phyloP scores from a whole-genome alignment of 2,329 filamentous ascomycete species.

The Ophiostoma tasmaniense region DNA sequence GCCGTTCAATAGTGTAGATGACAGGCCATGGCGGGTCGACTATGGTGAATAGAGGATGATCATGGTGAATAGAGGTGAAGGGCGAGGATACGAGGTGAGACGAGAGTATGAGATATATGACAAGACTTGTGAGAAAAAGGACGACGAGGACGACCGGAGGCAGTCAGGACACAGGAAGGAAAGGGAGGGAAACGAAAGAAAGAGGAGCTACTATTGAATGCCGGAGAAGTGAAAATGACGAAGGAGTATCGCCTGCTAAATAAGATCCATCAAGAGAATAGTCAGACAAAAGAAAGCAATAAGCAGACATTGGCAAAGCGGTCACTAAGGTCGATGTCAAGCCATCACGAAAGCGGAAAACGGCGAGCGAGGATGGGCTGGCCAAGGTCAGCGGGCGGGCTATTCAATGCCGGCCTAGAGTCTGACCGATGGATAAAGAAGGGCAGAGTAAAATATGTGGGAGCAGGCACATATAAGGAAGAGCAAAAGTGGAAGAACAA shows the following conservation, averaged over 20 bases:
- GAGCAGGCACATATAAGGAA: neutral
- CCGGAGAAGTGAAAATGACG: neutral
- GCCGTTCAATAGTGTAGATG: neutral
- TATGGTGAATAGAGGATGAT: constrained; percentile 12
- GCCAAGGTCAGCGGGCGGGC: neutral
- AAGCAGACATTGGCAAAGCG: neutral
- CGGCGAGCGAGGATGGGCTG: neutral
- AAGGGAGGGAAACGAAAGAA: neutral
- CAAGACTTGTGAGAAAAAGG: neutral
- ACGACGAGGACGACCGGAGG: neutral
- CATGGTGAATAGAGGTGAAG: constrained; percentile 7
- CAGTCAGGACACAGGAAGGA: neutral
- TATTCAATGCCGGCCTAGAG: neutral
- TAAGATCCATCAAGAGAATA: neutral
- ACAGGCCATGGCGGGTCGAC: constrained; percentile 2
- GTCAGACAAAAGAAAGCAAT: neutral
- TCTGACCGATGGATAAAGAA: neutral
- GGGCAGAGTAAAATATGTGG: neutral
- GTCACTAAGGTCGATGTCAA: neutral
- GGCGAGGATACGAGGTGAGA: neutral
- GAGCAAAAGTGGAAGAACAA: too few relatives aligned
- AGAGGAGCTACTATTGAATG: neutral
- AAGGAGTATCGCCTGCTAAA: neutral
- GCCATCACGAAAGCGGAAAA: constrained; percentile 7
- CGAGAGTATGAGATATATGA: neutral